These are phyloP conservation scores for Posidonia australis DNA, from an alignment of 106 monocot genomes.

Conservation along the genomic window DNA sequence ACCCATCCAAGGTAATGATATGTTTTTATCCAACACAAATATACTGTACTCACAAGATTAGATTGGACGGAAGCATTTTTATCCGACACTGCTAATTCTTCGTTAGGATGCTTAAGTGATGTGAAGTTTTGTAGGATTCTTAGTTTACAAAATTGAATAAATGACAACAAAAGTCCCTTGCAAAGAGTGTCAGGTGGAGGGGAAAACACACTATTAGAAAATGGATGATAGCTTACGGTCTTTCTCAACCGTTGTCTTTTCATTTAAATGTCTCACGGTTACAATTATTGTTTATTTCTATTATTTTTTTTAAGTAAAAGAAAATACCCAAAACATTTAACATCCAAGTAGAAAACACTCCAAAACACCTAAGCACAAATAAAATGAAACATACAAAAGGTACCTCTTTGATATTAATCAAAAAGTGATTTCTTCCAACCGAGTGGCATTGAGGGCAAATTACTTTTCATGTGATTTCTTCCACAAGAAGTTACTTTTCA, in stretches of 20 bases:
- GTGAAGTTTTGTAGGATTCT: conserved; percentile 65
- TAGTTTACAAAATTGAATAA: conserved; percentile 15
- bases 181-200: no score
- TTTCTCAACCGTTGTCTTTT: no score
- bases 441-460: conserved; percentile 85
- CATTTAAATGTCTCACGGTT: no score
- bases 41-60: conserved; percentile 58
- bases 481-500: no score
- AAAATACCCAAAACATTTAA: no score
- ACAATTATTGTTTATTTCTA: no score
- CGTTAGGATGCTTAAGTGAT: conserved; percentile 65
- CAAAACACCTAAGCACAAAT: neutral
- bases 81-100: conserved; percentile 71
- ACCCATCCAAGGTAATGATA: neutral
- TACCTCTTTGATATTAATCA: conserved; percentile 88
- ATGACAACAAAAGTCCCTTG: neutral
- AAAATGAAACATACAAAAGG: no score
- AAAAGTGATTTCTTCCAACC: conserved; percentile 89
- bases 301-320: no score
- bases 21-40: neutral
- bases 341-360: no score
- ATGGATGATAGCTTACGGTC: no score
- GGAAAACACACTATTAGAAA: no score
- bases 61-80: conserved; percentile 58
- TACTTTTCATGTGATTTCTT: conserved; percentile 23